These are phyloP conservation scores for Paramecium octaurelia DNA, from an alignment of 73 alveolate species.

Conservation along the genomic window DNA sequence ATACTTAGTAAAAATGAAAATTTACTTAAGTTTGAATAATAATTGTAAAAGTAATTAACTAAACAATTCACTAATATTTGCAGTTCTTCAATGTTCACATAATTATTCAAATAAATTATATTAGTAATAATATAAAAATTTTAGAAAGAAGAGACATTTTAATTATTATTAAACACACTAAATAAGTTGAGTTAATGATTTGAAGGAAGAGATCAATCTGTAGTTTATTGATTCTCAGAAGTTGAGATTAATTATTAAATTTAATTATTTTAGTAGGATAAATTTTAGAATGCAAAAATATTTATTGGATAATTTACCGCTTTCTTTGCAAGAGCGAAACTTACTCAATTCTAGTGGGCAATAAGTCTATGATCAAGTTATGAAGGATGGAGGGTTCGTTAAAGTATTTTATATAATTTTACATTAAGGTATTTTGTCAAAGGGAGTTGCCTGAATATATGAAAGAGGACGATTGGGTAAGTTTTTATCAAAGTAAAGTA, in stretches of 20 bases:
- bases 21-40: no score
- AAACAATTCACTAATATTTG: no score
- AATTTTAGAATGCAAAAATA: slow-evolving; percentile 10
- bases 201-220: not conserved
- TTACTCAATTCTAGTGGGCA: not conserved
- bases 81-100: no score
- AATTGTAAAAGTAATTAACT: no score
- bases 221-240: not conserved
- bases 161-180: no score
- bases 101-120: no score
- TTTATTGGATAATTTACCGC: not conserved
- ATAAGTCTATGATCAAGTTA: not conserved
- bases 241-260: not conserved
- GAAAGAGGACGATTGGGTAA: not conserved
- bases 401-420: not conserved
- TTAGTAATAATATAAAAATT: no score
- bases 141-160: no score
- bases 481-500: not conserved
- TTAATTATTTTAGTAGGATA: not conserved
- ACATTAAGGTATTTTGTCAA: not conserved
- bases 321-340: not conserved
- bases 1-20: no score
- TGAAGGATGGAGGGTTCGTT: not conserved
- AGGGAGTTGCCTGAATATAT: not conserved
- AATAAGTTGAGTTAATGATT: not conserved